These are phyloP conservation scores for Podospora pseudopauciseta DNA, from an alignment of 495 filamentous ascomycete species.

Conservation along the genomic window DNA sequence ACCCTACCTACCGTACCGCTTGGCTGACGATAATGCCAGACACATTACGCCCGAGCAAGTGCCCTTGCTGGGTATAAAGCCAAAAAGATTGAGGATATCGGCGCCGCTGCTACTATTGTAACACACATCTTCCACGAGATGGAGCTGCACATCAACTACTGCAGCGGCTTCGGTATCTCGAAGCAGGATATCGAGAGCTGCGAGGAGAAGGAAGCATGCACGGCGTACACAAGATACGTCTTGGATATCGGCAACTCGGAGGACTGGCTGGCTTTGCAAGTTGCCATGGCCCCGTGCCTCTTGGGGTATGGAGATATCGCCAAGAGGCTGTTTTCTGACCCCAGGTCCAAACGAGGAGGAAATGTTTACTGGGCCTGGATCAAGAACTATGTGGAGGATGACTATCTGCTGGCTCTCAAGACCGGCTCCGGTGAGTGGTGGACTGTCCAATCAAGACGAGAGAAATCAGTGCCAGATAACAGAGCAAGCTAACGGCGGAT, in stretches of 20 bases:
- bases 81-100: conserved; percentile 67
- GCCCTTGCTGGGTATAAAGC: conserved; percentile 80
- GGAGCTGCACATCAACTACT: conserved; percentile 75
- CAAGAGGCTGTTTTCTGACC: conserved; percentile 56
- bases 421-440: conserved; percentile 59
- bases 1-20: neutral
- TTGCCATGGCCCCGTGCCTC: conserved; percentile 79
- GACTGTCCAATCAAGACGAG: neutral
- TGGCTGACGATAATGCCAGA: conserved; percentile 38
- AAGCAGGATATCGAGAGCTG: conserved; percentile 66
- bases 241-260: conserved; percentile 84
- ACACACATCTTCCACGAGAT: conserved; percentile 75
- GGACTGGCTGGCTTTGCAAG: conserved; percentile 78
- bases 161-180: conserved; percentile 72
- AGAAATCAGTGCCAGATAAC: neutral
- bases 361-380: conserved; percentile 93
- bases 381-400: conserved; percentile 74
- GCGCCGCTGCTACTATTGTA: conserved; percentile 67
- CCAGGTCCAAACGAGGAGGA: conserved; percentile 53
- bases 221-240: conserved; percentile 75
- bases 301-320: conserved; percentile 83
- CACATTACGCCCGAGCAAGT: conserved; percentile 83
- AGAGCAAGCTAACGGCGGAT: conserved; percentile 24
- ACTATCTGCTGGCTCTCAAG: conserved; percentile 67
- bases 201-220: conserved; percentile 72